Evolutionary conservation across 202 grass and related monocot species (phyloP).

Genomic region (Setaria italica): DNA sequence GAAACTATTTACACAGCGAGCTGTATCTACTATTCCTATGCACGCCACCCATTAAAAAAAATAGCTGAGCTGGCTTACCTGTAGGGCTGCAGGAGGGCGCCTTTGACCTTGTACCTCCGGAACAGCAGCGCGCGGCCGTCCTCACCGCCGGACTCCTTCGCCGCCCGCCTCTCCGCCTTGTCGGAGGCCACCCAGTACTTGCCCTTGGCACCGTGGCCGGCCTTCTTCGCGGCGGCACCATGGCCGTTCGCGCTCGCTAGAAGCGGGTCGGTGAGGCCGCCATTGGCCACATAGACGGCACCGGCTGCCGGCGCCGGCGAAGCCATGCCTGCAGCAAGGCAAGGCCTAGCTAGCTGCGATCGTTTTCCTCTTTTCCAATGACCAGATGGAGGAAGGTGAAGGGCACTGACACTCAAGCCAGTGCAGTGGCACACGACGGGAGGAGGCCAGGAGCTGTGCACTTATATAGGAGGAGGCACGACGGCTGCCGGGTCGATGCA

Average conservation of each 20-base stretch:
- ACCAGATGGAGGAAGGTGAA: neutral
- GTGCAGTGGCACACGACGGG: slow-evolving; percentile 11
- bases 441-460: neutral
- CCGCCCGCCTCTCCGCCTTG: slow-evolving; percentile 33
- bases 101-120: slow-evolving; percentile 54
- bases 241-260: slow-evolving; percentile 20
- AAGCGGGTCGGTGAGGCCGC: slow-evolving; percentile 41
- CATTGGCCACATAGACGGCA: slow-evolving; percentile 1
- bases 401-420: slow-evolving; percentile 5
- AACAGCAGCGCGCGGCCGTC: slow-evolving; percentile 55
- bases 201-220: slow-evolving; percentile 11
- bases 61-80: slow-evolving; percentile 31
- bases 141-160: slow-evolving; percentile 50
- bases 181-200: slow-evolving; percentile 54
- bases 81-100: slow-evolving; percentile 48
- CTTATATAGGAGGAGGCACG: slow-evolving; percentile 30
- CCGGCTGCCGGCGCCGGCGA: slow-evolving; percentile 29
- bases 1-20: neutral
- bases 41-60: neutral
- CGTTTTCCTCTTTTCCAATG: neutral
- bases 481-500: neutral
- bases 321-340: neutral
- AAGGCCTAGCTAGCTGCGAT: neutral
- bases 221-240: neutral
- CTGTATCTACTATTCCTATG: neutral